A percentile compares a stretch with the other conserved stretches of the same genome.
Evolutionary conservation across 1,284 basidiomycete species (phyloP).

Genomic region (Phlebopus sp.): DNA sequence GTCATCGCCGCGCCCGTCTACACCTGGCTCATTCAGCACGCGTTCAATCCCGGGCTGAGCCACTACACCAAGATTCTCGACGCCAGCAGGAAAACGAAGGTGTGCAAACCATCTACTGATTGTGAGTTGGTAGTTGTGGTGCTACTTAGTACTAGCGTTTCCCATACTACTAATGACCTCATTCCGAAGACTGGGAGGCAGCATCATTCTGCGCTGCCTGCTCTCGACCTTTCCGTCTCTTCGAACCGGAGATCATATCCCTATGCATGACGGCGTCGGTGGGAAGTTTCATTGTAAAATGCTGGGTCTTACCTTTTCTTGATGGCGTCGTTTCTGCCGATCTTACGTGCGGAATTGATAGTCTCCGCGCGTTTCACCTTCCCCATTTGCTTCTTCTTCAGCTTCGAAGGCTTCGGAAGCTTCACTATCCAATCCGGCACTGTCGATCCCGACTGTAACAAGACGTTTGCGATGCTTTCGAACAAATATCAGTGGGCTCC

Average conservation of each 20-base stretch:
- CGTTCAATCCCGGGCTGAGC: no score
- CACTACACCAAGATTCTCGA: no score
- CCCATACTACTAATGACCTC: not conserved
- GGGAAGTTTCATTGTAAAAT: not conserved
- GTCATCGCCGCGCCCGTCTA: not conserved
- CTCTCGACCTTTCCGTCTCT: conserved; percentile 49
- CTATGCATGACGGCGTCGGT: conserved; percentile 34
- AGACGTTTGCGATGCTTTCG: conserved; percentile 87
- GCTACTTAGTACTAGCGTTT: no score
- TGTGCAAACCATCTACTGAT: no score
- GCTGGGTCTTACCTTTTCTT: conserved; percentile 58
- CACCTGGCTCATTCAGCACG: no score
- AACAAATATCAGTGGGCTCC: conserved; percentile 12
- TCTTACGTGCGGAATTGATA: conserved; percentile 70
- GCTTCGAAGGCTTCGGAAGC: conserved; percentile 84
- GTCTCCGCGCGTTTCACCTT: conserved; percentile 77
- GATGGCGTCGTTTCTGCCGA: conserved; percentile 70
- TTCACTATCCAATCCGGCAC: conserved; percentile 91
- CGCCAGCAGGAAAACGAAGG: no score
- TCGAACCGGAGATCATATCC: conserved; percentile 74
- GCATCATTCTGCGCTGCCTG: not conserved
- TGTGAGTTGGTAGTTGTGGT: no score
- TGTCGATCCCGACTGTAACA: conserved; percentile 83
- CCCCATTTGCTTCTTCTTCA: conserved; percentile 83
- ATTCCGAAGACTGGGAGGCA: not conserved